These are phyloP conservation scores for Mortierella sp. DNA, from an alignment of 371 early-diverging fungal genomes.

Conservation along the genomic window DNA sequence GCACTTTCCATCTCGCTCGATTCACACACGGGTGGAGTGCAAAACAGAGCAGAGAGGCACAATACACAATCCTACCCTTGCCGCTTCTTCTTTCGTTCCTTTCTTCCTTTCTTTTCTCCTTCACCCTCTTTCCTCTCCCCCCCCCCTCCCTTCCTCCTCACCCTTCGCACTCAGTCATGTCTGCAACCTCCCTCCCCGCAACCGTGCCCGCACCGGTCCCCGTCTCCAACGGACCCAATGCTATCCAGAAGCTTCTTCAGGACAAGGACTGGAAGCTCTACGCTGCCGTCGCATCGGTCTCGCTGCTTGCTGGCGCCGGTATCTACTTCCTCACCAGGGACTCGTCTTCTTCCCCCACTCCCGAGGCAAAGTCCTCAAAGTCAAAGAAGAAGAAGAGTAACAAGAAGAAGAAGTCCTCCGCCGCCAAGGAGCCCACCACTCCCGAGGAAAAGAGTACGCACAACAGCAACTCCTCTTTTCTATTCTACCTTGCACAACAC, in stretches of 20 bases:
- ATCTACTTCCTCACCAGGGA: constrained; percentile 72
- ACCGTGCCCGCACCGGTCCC: constrained; percentile 51
- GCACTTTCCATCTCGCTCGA: not conserved
- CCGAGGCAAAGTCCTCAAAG: constrained; percentile 52
- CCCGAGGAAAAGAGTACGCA: constrained; percentile 29
- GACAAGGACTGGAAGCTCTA: constrained; percentile 88
- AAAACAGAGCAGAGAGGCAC: not conserved
- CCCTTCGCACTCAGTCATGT: constrained; percentile 27
- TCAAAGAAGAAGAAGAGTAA: constrained; percentile 63
- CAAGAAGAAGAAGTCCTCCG: constrained; percentile 60
- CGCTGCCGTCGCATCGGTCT: constrained; percentile 77
- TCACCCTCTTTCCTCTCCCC: constrained; percentile 9
- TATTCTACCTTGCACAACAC: too few relatives aligned
- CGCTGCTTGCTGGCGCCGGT: constrained; percentile 76
- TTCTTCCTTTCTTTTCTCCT: constrained; percentile 4
- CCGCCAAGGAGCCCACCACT: constrained; percentile 26
- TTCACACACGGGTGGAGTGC: not conserved
- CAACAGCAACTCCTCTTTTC: not conserved
- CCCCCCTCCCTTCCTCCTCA: not conserved
- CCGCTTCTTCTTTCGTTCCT: not conserved
- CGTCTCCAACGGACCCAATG: constrained; percentile 38
- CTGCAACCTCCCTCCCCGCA: constrained; percentile 48
- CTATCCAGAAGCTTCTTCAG: constrained; percentile 73
- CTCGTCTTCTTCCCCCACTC: constrained; percentile 41
- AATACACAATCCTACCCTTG: not conserved